phyloP scores from a whole-genome alignment of 176 grass and related monocot species.

The Oropetium thomaeum region DNA sequence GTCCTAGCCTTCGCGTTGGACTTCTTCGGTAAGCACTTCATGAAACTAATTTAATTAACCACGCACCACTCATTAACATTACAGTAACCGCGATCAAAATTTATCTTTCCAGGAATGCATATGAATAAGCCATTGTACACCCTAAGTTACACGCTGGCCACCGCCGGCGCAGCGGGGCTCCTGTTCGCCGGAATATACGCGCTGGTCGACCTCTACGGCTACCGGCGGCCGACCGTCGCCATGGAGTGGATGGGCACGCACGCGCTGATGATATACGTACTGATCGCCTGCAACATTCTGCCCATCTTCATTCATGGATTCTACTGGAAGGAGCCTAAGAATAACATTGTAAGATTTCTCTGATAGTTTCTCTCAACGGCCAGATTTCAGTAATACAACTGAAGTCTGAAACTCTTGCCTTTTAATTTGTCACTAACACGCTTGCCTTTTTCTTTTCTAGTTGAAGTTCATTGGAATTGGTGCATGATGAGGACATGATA shows the following conservation, averaged over 20 bases:
- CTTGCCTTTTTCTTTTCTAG: constrained; percentile 1
- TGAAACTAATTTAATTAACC: background rate
- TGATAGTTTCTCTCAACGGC: background rate
- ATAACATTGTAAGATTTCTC: constrained; percentile 69
- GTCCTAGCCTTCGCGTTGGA: constrained; percentile 63
- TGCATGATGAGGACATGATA: constrained; percentile 35
- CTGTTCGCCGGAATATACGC: constrained; percentile 72
- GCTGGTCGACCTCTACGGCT: constrained; percentile 75
- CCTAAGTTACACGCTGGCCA: constrained; percentile 69
- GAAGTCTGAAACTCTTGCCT: background rate
- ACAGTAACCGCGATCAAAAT: background rate
- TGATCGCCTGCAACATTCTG: constrained; percentile 83
- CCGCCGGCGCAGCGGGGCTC: constrained; percentile 66
- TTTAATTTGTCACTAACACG: background rate
- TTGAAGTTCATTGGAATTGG: constrained; percentile 51
- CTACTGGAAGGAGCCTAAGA: constrained; percentile 78
- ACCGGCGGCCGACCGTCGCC: constrained; percentile 41
- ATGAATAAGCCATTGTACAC: constrained; percentile 94
- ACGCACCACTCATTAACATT: background rate
- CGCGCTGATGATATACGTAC: constrained; percentile 76
- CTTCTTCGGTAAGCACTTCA: constrained; percentile 53
- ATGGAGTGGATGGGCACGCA: constrained; percentile 88
- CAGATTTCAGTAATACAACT: background rate
- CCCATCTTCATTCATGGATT: constrained; percentile 89
- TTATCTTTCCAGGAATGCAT: constrained; percentile 52